phyloP scores from a whole-genome alignment of 176 grass and related monocot genomes.

The Eleusine coracana region DNA sequence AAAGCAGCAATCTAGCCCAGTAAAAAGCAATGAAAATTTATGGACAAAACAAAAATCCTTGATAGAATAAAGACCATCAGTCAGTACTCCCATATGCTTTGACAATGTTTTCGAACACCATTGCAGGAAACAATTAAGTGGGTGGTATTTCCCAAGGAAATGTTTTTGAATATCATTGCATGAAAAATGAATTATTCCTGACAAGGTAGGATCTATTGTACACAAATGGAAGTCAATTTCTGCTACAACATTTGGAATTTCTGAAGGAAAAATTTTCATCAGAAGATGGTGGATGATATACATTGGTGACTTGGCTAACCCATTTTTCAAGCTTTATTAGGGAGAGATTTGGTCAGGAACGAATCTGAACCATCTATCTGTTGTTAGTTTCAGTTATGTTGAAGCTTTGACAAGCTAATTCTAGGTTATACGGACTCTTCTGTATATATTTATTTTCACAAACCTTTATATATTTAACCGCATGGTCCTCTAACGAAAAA shows the following conservation, averaged over 20 bases:
- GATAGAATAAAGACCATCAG: background rate
- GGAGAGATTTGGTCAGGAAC: no score
- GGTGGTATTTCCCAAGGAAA: background rate
- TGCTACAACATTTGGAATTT: background rate
- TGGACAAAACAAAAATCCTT: background rate
- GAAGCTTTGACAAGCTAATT: no score
- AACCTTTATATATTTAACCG: no score
- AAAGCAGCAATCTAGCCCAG: background rate
- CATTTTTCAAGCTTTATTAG: no score
- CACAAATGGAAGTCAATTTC: background rate
- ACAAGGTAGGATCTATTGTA: background rate
- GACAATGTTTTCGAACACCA: background rate
- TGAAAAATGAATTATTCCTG: background rate
- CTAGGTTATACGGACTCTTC: no score
- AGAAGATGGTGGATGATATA: background rate
- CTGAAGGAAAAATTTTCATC: background rate
- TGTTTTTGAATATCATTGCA: no score
- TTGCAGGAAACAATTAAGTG: background rate
- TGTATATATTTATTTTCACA: no score
- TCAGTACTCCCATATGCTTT: background rate
- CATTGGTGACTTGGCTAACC: no score
- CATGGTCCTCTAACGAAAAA: no score
- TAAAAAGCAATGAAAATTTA: background rate
- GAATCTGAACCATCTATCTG: no score
- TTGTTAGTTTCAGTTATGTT: no score